Conservation (phyloP, 108 stramenopile genomes). For the Cyclotella sp. region DNA sequence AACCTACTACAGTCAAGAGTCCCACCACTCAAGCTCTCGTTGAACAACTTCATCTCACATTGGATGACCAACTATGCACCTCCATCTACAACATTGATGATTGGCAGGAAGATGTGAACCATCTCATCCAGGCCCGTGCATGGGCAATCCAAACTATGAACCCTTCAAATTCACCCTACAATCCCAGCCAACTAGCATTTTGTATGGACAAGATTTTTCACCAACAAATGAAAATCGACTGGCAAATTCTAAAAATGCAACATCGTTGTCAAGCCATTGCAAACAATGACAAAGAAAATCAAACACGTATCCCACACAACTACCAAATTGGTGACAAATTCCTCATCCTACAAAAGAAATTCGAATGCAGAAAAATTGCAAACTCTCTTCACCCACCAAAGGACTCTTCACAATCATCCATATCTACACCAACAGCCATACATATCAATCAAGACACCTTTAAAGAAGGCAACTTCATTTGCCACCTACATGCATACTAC, state of each 20-base stretch:
- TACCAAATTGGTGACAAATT: not conserved
- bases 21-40: slow-evolving; percentile 54
- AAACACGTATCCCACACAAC: slow-evolving; percentile 6
- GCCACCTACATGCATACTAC: no score
- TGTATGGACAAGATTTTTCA: slow-evolving; percentile 16
- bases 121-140: slow-evolving; percentile 18
- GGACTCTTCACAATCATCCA: no score
- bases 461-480: no score
- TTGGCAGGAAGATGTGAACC: slow-evolving; percentile 1
- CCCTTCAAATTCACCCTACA: not conserved
- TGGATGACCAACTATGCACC: slow-evolving; percentile 4
- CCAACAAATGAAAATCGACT: slow-evolving; percentile 14
- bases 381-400: no score
- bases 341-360: no score
- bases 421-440: no score
- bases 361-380: no score
- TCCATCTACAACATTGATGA: slow-evolving; percentile 2
- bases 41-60: slow-evolving; percentile 51
- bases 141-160: not conserved
- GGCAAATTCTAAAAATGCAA: slow-evolving; percentile 4
- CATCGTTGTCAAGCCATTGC: not conserved
- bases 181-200: slow-evolving; percentile 16
- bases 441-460: no score
- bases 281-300: slow-evolving; percentile 27
- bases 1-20: slow-evolving; percentile 49